Evolutionary conservation across 1,284 basidiomycete species (phyloP), one percentile per base, ranked within the genome.

Genomic region (Trichosporon sp.): DNA sequence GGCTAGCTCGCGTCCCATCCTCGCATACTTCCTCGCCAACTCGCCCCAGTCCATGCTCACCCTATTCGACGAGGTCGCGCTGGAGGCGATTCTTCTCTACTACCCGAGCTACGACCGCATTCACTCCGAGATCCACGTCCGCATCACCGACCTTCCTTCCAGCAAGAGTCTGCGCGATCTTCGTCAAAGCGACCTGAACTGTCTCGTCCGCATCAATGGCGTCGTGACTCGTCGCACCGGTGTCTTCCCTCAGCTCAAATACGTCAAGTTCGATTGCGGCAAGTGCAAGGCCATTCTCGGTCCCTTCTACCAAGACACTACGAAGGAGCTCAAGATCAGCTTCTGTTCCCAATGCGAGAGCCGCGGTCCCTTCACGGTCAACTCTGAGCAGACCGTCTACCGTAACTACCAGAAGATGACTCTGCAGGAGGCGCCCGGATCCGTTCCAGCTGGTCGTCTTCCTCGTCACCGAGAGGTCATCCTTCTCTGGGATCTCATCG

Each of bases 391-490:
- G 91, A 99, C 96, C 0, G 89, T 99, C 3, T 99, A 99, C 80
- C 86, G 96, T 64, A 99, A 99, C 80, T 99, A 96, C 78, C 96
- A 99, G 79, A 97, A 93, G 81, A 92, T 99, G 91, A 98, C 95
- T 3, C 81, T 99, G 49, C 95, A 99, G 76, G 96, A 99, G 79
- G 95, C 93, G 13, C 95, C 95, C n/a, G 96, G 95, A 2, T 93
- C 91, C 3, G 95, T 99, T 2, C 96, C 95, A 58, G 94, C 95
- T 16, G 95, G 95, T 79, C 92, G 95, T 73, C 84, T 99, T 13
- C 95, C 95, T 9, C 85, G 95, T 60, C 95, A 99, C 80, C 88
- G 95, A 62, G 95, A 99, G 78, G 94, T 99, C 32, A 88, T 99
- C 66, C 84, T 98, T 2, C 85, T 99, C 19, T 99, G 95, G 95